A percentile compares a stretch with the other conserved stretches of the same genome.
phyloP scores from a whole-genome alignment of 768 basidiomycete species.

The Boletus subcaerulescens region DNA sequence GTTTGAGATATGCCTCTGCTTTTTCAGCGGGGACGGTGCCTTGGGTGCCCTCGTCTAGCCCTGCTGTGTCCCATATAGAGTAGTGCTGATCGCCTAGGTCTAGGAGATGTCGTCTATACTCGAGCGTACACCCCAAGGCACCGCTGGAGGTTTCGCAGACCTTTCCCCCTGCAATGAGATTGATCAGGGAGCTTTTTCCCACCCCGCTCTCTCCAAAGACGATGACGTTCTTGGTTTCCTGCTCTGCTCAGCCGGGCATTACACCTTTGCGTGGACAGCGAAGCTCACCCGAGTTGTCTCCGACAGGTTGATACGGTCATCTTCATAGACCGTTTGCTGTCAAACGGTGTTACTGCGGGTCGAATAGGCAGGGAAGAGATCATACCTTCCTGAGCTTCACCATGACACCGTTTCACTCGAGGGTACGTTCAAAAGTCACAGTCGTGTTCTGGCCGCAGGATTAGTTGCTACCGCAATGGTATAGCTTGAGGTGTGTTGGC shows the following conservation, averaged over 20 bases:
- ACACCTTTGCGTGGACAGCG: neutral
- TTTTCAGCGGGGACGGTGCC: slow-evolving; percentile 29
- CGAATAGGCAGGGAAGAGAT: neutral
- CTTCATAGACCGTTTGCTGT: slow-evolving; percentile 8
- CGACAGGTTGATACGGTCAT: neutral
- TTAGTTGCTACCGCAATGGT: neutral
- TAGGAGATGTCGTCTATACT: slow-evolving; percentile 22
- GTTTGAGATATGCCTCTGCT: slow-evolving; percentile 31
- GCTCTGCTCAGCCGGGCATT: neutral
- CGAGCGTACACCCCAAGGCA: slow-evolving; percentile 37
- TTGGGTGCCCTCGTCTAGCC: slow-evolving; percentile 28
- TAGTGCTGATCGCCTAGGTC: slow-evolving; percentile 18
- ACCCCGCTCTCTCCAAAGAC: slow-evolving; percentile 43
- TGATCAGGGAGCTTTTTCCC: slow-evolving; percentile 46
- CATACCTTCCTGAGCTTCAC: slow-evolving; percentile 14
- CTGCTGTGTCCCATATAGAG: slow-evolving; percentile 35
- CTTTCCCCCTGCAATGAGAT: slow-evolving; percentile 33
- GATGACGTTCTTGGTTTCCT: slow-evolving; percentile 34
- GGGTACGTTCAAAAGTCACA: slow-evolving; percentile 3
- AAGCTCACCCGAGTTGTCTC: slow-evolving; percentile 10
- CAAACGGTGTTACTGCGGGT: slow-evolving; percentile 10
- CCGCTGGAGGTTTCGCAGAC: slow-evolving; percentile 31
- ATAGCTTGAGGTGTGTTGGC: neutral
- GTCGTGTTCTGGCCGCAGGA: neutral
- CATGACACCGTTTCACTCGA: neutral